These are phyloP conservation scores for Dillenia turbinata DNA, from an alignment of 164 flowering plant genomes.

Conservation along the genomic window DNA sequence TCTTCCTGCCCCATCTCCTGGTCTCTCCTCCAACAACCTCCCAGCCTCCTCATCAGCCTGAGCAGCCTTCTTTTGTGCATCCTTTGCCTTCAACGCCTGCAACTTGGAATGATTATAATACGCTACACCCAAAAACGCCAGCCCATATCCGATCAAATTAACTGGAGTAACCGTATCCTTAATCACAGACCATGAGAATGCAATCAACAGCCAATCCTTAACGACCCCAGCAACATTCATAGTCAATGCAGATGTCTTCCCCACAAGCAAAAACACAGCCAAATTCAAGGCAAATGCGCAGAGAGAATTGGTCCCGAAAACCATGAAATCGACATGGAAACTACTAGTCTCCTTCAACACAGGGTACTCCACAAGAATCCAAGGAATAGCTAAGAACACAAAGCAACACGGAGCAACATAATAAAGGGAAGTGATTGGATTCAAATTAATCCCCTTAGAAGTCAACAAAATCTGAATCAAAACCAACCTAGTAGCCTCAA, in stretches of 20 bases:
- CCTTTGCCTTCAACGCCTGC: constrained; percentile 41
- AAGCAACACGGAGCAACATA: constrained; percentile 47
- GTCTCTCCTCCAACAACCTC: constrained; percentile 38
- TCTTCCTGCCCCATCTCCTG: constrained; percentile 23
- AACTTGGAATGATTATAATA: constrained; percentile 44
- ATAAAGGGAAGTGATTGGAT: constrained; percentile 41
- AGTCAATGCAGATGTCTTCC: constrained; percentile 42
- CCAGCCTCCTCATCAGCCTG: constrained; percentile 34
- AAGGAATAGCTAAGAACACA: constrained; percentile 32
- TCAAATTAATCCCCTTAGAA: constrained; percentile 33
- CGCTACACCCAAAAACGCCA: constrained; percentile 40
- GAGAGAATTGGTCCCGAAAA: constrained; percentile 40
- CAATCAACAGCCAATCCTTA: constrained; percentile 47
- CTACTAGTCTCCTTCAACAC: constrained; percentile 22
- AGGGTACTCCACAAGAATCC: constrained; percentile 38
- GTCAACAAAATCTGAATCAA: constrained; percentile 41
- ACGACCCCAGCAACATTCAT: constrained; percentile 54
- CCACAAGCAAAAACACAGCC: constrained; percentile 38
- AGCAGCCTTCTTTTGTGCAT: constrained; percentile 34
- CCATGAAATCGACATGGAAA: constrained; percentile 27
- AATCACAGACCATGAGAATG: constrained; percentile 47
- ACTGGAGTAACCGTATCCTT: constrained; percentile 37
- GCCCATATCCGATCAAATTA: constrained; percentile 39
- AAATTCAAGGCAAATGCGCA: constrained; percentile 42
- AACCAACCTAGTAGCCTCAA: constrained; percentile 45